Base-by-base conservation (phyloP, 148 eudicot species). In the Vaccinium macrocarpon region DNA sequence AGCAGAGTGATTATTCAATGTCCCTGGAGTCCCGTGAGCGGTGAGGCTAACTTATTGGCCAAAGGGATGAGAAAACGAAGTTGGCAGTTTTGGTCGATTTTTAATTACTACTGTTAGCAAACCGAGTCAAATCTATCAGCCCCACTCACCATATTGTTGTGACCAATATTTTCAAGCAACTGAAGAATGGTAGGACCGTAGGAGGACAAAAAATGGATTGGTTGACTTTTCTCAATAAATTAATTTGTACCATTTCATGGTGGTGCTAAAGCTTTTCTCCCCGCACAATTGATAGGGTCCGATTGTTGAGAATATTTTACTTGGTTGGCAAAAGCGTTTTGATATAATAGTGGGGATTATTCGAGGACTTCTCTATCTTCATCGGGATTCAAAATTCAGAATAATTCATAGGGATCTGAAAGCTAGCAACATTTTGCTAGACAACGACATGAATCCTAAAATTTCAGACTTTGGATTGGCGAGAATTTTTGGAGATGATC, bases 341-440 rank as follows among this genome's bases (percentile, higher is more conserved):
- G 72, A 56, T 32, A 73, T 85, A 18, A 80, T 85, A 5, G 75
- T 57, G 59, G 86, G 83, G 14, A 85, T 85, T 79, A 79, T 83
- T 73, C 62, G 79, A 55, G 86, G 83, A 6, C 68, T 84, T 79
- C 76, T 84, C n/a, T 84, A 80, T 42, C 86, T 84, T 53, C 86
- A 84, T 55, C 82, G 72, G 21, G 86, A 84, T 79, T 84, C 82
- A 70, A 84, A 82, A 55, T 79, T 84, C 62, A 84, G 86, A 61
- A 79, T 84, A 27, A 84, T 84, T 62, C 85, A 84, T 66, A 77
- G 82, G 9, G 86, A 84, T 35, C 59, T 78, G 27, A 84, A 84
- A 78, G 82, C 82, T 9, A 84, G 82, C 21, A 80, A 80, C 27
- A 64, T 80, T 64, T 46, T 80, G 49, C 42, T 80, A 5, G 82